phyloP scores from a whole-genome alignment of 78 protist genomes.

The Bigelowiella natans region DNA sequence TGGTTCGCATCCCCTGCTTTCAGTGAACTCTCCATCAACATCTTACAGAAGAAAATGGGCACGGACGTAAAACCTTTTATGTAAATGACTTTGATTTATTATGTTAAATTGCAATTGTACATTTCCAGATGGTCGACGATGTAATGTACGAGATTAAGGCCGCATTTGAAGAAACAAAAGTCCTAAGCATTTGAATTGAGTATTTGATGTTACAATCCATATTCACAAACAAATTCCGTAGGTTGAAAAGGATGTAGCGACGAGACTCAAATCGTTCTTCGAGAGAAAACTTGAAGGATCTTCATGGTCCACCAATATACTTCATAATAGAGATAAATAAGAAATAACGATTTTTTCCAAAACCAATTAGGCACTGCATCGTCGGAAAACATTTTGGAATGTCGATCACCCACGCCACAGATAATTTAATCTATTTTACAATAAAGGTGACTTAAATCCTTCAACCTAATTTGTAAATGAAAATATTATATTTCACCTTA shows the following conservation, averaged over 20 bases:
- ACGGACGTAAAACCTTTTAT: background rate
- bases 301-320: background rate
- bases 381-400: background rate
- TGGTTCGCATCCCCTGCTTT: background rate
- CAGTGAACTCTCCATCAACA: background rate
- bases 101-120: background rate
- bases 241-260: background rate
- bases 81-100: no score
- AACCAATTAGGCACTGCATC: background rate
- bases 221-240: background rate
- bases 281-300: background rate
- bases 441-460: no score
- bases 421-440: background rate
- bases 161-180: background rate
- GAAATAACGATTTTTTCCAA: background rate
- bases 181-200: background rate
- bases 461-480: background rate
- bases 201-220: background rate
- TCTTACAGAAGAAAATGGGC: background rate
- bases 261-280: background rate
- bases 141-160: background rate
- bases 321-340: background rate
- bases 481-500: background rate
- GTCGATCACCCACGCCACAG: background rate
- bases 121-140: background rate